Base-by-base conservation (phyloP, 169 alveolate species). In the Eimeria maxima region DNA sequence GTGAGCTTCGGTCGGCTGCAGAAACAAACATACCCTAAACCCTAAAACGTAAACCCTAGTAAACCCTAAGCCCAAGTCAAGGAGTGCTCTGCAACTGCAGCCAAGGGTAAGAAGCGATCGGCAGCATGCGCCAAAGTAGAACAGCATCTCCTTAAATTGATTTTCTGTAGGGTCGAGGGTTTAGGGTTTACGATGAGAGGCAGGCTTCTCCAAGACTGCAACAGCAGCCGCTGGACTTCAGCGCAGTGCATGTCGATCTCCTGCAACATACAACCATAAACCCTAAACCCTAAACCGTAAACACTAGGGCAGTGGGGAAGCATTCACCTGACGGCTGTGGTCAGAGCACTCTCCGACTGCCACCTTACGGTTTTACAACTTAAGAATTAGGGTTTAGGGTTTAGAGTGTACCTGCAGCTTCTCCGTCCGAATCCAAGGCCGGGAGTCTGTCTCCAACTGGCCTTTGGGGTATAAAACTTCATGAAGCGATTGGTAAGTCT, bases 161-260 rank as follows among this genome's bases (percentile, higher is more conserved):
- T 33, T 33, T 0, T 33, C 1, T 33, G 2, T 33, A 0, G 38
- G 38, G 38, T 33, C 38, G 38, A 33, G 38, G 38, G 38, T 33
- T 33, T 33, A 33, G 38, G 38, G 38, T 33, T 33, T 33, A 91
- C 95, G n/a, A 91, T 83, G 0, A 89, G n/a, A 6, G 95, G 95
- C 47, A 96, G 89, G 42, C 93, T 87, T 57, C 96, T 90, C 90
- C 96, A 93, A 27, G 97, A 95, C 29, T 95, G 83, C 84, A 95
- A 93, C 57, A 96, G 60, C 71, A 95, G 95, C 69, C 96, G 96
- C 73, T 96, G 95, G 80, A 95, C 96, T 38, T 91, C 95, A 13
- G 90, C 83, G 81, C 95, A 91, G 60, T 83, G 76, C 81, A 73
- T 53, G 50, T 91, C 95, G 90, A 91, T 91, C 65, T 91, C 95